Evolutionary conservation across 2,329 filamentous ascomycete species (phyloP), one percentile per base, ranked within the genome.

Genomic region (Talaromyces sp.): DNA sequence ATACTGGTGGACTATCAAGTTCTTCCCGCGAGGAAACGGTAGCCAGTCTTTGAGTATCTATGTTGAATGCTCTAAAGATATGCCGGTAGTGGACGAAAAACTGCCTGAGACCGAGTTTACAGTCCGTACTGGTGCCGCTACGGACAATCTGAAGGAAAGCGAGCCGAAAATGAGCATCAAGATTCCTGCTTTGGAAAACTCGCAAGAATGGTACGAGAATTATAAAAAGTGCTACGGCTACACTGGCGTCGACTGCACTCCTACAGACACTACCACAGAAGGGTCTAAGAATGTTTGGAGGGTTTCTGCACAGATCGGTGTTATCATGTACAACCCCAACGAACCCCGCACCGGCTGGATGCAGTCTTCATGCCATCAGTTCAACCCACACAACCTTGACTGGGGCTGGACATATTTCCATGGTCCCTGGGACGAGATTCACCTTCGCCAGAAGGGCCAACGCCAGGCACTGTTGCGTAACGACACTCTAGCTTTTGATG

Each of bases 351-450:
- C 85, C 4, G 81, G 85, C 65, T 83, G 83, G 72, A 82, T 81
- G 70, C 81, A 84, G 63, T 84, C 82, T 13, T 86, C 85, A 49
- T 80, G 82, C 56, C 86, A 88, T 72, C 85, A 86, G 63, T 89
- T 87, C 74, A 84, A 84, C 69, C 80, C 81, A 37, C 79, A 83
- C 61, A 85, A 84, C 49, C 75, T 86, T 13, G 87, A 89, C 69
- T 88, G 86, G 82, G 87, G 87, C 2, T 89, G 86, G 86, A 86
- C 85, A 39, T 83, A 86, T 65, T 89, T 87, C 72, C 82, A 85
- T 69, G 83, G 83, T 6, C 84, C 85, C 4, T 85, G 84, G 75
- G 83, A 85, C 66, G 81, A 87, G 52, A 85, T 89, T 59, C 82
- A 86, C 60, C 74, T 79, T 39, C 84, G 87, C n/a, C 81, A 83